These are phyloP conservation scores for Angomonas ambiguus DNA, from an alignment of 208 protist genomes.

Conservation along the genomic window DNA sequence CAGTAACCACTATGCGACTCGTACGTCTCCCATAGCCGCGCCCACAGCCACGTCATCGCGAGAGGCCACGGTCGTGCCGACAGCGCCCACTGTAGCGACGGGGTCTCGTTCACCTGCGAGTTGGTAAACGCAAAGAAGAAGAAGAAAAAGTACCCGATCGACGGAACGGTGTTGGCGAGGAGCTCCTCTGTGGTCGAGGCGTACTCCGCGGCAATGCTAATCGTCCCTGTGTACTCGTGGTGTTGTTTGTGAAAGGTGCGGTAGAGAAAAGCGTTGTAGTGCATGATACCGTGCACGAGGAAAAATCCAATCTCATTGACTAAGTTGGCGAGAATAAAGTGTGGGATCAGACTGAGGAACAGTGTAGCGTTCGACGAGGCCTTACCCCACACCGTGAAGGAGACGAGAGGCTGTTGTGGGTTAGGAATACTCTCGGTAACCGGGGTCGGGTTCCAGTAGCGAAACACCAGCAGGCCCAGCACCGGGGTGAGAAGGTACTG, in stretches of 20 bases:
- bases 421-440: not conserved
- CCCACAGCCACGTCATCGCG: conserved; percentile 46
- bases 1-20: conserved; percentile 64
- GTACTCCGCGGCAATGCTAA: conserved; percentile 64
- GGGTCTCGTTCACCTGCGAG: not conserved
- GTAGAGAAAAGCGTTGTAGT: conserved; percentile 35
- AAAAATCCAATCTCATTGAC: conserved; percentile 54
- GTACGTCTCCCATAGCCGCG: conserved; percentile 49
- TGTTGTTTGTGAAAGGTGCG: conserved; percentile 63
- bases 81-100: not conserved
- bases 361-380: not conserved
- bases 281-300: conserved; percentile 32
- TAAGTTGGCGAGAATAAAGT: conserved; percentile 38
- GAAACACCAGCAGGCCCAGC: conserved; percentile 8
- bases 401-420: conserved; percentile 15
- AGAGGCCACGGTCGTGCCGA: conserved; percentile 35
- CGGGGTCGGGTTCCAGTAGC: conserved; percentile 10
- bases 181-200: conserved; percentile 38
- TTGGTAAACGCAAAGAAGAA: conserved; percentile 32
- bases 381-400: conserved; percentile 20
- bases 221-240: conserved; percentile 59
- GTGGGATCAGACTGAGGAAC: conserved; percentile 12
- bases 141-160: conserved; percentile 32
- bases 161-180: conserved; percentile 37
- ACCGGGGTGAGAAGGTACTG: conserved; percentile 26